phyloP scores from a whole-genome alignment of 129 eudicot genomes.

The Escallonia rubra region DNA sequence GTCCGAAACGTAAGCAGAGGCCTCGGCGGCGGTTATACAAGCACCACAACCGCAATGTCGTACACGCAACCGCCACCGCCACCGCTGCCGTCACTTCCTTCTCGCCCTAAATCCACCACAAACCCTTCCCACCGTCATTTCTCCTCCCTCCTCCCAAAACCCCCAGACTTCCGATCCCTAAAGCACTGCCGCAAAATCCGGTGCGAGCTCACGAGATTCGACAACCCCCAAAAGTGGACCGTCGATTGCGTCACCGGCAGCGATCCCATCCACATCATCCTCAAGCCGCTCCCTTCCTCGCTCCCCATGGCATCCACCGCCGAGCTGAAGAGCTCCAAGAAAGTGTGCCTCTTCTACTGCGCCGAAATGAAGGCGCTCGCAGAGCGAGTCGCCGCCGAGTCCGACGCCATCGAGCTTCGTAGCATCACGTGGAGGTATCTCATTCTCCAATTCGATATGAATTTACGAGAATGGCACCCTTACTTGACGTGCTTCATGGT shows the following conservation, averaged over 20 bases:
- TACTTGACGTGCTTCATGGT: no score
- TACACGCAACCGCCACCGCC: conserved; percentile 46
- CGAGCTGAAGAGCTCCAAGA: conserved; percentile 45
- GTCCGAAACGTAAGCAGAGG: not conserved
- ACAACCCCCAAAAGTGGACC: conserved; percentile 67
- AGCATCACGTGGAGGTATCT: conserved; percentile 78
- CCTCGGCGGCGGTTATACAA: conserved; percentile 8
- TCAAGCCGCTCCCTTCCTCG: conserved; percentile 48
- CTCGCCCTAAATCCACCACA: conserved; percentile 12
- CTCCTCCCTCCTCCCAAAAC: conserved; percentile 13
- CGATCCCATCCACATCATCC: conserved; percentile 85
- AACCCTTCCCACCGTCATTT: conserved; percentile 13
- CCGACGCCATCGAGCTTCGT: conserved; percentile 92
- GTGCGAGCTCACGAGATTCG: conserved; percentile 40
- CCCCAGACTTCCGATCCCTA: not conserved
- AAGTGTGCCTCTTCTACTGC: conserved; percentile 71
- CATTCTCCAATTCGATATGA: not conserved
- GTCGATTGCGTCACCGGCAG: conserved; percentile 66
- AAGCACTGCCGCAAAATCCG: conserved; percentile 13
- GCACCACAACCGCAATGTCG: conserved; percentile 55
- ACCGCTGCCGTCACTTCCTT: conserved; percentile 21
- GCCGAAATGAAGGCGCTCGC: conserved; percentile 86
- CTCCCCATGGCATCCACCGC: conserved; percentile 34
- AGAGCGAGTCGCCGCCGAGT: conserved; percentile 63
- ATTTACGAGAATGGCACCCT: not conserved